These are phyloP conservation scores for Leptosphaerulina australis DNA, from an alignment of 2,329 filamentous ascomycete genomes.

Conservation along the genomic window DNA sequence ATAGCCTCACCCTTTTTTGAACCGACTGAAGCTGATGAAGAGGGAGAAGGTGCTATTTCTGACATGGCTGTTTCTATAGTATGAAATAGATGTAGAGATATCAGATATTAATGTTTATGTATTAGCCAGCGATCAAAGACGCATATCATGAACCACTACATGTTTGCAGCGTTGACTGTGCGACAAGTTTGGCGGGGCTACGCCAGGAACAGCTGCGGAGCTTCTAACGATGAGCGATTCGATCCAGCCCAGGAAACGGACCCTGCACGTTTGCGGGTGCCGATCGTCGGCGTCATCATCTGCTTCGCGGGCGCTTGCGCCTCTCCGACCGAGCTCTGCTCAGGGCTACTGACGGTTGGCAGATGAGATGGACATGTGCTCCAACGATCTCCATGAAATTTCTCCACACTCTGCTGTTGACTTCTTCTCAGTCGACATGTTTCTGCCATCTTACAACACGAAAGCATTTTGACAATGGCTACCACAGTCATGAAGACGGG, in stretches of 20 bases:
- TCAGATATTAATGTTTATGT: not conserved
- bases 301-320: conserved; percentile 41
- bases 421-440: conserved; percentile 30
- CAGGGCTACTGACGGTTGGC: conserved; percentile 16
- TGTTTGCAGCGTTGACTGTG: conserved; percentile 4
- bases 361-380: conserved; percentile 14
- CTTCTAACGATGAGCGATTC: not conserved
- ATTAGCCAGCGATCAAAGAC: conserved; percentile 3
- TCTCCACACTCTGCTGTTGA: conserved; percentile 18
- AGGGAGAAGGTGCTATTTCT: conserved; percentile 28
- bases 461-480: conserved; percentile 39
- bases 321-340: conserved; percentile 31
- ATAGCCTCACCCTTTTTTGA: conserved; percentile 48
- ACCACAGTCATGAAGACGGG: conserved; percentile 42
- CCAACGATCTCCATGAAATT: not conserved
- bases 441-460: conserved; percentile 9
- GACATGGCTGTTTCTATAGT: conserved; percentile 8
- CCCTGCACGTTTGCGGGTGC: conserved; percentile 6
- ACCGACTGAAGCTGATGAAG: conserved; percentile 33
- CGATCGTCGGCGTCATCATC: conserved; percentile 40
- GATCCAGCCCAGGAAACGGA: conserved; percentile 9
- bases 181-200: conserved; percentile 9
- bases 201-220: conserved; percentile 10
- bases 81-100: not conserved
- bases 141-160: not conserved